These are phyloP conservation scores for Candolleomyces eurysporus DNA, from an alignment of 768 basidiomycete genomes.

Conservation along the genomic window DNA sequence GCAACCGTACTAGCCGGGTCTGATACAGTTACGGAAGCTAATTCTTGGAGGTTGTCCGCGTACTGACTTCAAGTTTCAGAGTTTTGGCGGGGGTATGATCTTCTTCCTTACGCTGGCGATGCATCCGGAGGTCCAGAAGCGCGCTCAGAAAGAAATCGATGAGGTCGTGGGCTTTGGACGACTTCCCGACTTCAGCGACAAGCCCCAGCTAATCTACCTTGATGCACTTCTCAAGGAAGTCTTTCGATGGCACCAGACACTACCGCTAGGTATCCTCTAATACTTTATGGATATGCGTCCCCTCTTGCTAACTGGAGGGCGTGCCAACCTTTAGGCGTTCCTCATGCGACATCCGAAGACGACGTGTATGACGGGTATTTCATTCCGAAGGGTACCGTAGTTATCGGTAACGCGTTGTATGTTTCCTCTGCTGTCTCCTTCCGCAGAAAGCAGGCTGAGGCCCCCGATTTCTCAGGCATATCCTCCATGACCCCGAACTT, in stretches of 20 bases:
- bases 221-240: slow-evolving; percentile 31
- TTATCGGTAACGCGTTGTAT: slow-evolving; percentile 29
- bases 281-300: not conserved
- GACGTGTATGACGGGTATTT: slow-evolving; percentile 8
- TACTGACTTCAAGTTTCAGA: slow-evolving; percentile 16
- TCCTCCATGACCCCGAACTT: slow-evolving; percentile 30
- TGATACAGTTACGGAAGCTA: not conserved
- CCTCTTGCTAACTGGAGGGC: not conserved
- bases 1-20: not conserved
- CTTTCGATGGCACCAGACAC: slow-evolving; percentile 17
- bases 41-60: not conserved
- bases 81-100: slow-evolving; percentile 22
- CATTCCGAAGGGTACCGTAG: slow-evolving; percentile 32
- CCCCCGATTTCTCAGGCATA: slow-evolving; percentile 22
- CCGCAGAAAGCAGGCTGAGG: not conserved
- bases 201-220: slow-evolving; percentile 31
- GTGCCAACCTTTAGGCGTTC: not conserved
- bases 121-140: slow-evolving; percentile 32
- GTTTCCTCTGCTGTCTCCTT: not conserved
- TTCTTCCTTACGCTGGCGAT: slow-evolving; percentile 39
- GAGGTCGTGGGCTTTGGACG: slow-evolving; percentile 29
- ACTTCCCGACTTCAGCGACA: slow-evolving; percentile 34
- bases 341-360: slow-evolving; percentile 5
- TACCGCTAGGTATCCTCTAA: slow-evolving; percentile 13
- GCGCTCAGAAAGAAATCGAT: slow-evolving; percentile 42